Conservation (phyloP, 345 rosid genomes). For the Euphorbia peplus region DNA sequence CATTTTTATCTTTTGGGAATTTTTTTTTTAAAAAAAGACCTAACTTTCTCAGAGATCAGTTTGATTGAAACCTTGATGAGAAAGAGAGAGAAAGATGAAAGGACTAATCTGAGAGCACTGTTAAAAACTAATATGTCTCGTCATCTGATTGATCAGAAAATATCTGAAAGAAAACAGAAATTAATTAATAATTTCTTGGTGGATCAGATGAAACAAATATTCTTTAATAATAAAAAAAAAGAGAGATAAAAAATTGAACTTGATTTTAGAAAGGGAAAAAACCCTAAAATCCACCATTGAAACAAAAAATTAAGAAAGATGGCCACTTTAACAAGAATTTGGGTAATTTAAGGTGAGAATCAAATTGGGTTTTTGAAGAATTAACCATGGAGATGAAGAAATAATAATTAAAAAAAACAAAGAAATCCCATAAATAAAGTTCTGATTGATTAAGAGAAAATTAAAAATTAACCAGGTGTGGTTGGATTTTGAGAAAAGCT, state of each 20-base stretch:
- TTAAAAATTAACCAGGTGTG: constrained; percentile 10
- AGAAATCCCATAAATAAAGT: neutral
- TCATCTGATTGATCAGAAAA: constrained; percentile 17
- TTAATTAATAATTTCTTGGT: neutral
- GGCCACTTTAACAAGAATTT: neutral
- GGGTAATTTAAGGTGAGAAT: neutral
- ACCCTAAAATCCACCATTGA: constrained; percentile 5
- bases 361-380: neutral
- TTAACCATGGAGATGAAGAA: too few species aligned
- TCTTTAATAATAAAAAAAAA: neutral
- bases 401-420: neutral
- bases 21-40: constrained; percentile 34
- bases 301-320: neutral
- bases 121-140: constrained; percentile 15
- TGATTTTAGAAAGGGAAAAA: neutral
- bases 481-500: neutral
- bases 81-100: constrained; percentile 25
- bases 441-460: constrained; percentile 8
- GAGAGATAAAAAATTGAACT: neutral
- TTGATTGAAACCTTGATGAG: constrained; percentile 33
- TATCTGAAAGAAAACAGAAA: constrained; percentile 3
- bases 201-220: neutral
- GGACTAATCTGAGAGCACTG: constrained; percentile 9
- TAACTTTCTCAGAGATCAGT: constrained; percentile 19
- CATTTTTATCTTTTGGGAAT: constrained; percentile 27